Percentiles rank a stretch among this genome's conserved stretches.
Evolutionary conservation across 805 yeast genomes (phyloP).

Genomic region (Kluyveromyces dobzhanskii): DNA sequence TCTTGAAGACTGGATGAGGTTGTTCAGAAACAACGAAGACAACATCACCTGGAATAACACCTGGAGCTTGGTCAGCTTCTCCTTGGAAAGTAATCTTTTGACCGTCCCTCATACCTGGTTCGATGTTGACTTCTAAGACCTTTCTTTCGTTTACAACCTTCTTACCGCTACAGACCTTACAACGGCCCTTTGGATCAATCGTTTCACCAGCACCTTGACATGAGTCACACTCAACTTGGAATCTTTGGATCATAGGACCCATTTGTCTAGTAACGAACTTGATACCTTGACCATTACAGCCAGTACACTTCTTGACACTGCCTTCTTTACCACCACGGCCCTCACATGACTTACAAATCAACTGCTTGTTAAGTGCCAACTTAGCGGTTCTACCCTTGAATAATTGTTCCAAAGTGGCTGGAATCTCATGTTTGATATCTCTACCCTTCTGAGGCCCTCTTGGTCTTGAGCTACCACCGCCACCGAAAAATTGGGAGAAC

Average conservation of each 20-base stretch:
- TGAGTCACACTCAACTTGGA: slow-evolving; percentile 86
- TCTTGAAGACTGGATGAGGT: slow-evolving; percentile 72
- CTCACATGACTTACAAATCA: slow-evolving; percentile 79
- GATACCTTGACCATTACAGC: slow-evolving; percentile 89
- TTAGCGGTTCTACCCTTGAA: slow-evolving; percentile 92
- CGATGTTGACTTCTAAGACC: slow-evolving; percentile 87
- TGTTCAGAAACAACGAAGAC: slow-evolving; percentile 85
- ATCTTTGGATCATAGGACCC: slow-evolving; percentile 99
- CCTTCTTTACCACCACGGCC: slow-evolving; percentile 97
- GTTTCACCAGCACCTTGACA: slow-evolving; percentile 93
- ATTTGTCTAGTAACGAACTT: slow-evolving; percentile 91
- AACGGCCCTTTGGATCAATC: slow-evolving; percentile 77
- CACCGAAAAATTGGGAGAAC: slow-evolving; percentile 75
- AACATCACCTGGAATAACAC: slow-evolving; percentile 93
- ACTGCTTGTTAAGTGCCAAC: slow-evolving; percentile 87
- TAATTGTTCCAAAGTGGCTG: slow-evolving; percentile 84
- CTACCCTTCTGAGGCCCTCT: slow-evolving; percentile 84
- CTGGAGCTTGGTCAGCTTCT: slow-evolving; percentile 97
- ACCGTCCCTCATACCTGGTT: slow-evolving; percentile 95
- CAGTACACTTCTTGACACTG: slow-evolving; percentile 73
- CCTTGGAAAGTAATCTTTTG: slow-evolving; percentile 86
- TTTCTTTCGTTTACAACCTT: slow-evolving; percentile 83
- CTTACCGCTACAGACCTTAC: slow-evolving; percentile 82
- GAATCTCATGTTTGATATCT: slow-evolving; percentile 83
- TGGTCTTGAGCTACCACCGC: slow-evolving; percentile 57